Conservation (phyloP, 495 filamentous ascomycete species). For the Rostrohypoxylon terebratum region DNA sequence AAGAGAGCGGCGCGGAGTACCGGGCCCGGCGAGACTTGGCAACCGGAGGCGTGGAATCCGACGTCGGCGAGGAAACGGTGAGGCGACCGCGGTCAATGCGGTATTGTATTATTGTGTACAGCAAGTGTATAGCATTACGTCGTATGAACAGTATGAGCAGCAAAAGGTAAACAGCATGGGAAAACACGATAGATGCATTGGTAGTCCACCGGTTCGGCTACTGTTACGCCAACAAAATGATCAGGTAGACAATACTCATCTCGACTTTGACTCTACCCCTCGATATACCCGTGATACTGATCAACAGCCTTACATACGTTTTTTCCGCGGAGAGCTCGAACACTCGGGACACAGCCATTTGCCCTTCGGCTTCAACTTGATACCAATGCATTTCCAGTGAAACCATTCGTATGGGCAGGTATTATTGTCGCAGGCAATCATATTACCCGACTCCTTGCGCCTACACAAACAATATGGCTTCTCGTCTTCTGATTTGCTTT, state of each 20-base stretch:
- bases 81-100: constrained; percentile 5
- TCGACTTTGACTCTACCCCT: neutral
- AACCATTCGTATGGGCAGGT: constrained; percentile 95
- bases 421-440: constrained; percentile 96
- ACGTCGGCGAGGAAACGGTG: constrained; percentile 50
- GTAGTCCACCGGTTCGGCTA: neutral
- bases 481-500: constrained; percentile 84
- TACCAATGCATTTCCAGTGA: constrained; percentile 91
- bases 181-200: constrained; percentile 12
- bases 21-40: constrained; percentile 77
- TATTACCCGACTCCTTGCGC: constrained; percentile 90
- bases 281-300: neutral
- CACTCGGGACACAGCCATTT: constrained; percentile 93
- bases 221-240: neutral
- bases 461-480: constrained; percentile 89
- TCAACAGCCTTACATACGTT: constrained; percentile 11
- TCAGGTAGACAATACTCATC: constrained; percentile 4
- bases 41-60: constrained; percentile 79
- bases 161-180: constrained; percentile 1
- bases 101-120: constrained; percentile 33
- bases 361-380: constrained; percentile 85
- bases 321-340: constrained; percentile 48
- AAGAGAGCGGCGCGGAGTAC: constrained; percentile 57
- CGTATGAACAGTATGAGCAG: constrained; percentile 18
- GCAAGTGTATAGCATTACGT: constrained; percentile 18